Conservation (phyloP, 306 rosid genomes). For the Lathyrus sativus region DNA sequence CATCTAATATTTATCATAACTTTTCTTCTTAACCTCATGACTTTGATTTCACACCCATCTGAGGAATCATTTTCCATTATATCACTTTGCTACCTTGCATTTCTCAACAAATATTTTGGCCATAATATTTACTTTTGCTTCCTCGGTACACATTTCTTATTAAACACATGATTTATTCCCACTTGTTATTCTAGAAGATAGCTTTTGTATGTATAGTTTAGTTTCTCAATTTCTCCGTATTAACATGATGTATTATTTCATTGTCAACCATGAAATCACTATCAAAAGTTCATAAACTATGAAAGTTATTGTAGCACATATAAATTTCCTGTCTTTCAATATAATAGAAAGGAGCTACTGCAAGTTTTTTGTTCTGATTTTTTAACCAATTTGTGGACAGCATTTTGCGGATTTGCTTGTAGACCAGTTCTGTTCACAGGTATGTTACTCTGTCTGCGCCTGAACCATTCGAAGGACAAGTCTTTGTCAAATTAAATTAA, state of each 20-base stretch:
- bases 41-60: conserved; percentile 21
- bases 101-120: not conserved
- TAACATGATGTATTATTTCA: conserved; percentile 23
- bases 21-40: conserved; percentile 20
- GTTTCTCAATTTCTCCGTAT: conserved; percentile 18
- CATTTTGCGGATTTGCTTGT: conserved; percentile 86
- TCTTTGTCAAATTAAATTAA: not conserved
- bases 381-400: conserved; percentile 57
- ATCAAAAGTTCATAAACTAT: conserved; percentile 22
- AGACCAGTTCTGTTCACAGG: conserved; percentile 67
- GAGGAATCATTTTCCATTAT: conserved; percentile 15
- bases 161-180: not conserved
- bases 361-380: conserved; percentile 44
- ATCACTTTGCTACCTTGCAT: conserved; percentile 19
- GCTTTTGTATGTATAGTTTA: conserved; percentile 11
- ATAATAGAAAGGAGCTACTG: conserved; percentile 29
- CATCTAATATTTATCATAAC: conserved; percentile 9
- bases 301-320: conserved; percentile 1
- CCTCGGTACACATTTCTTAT: not conserved
- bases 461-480: conserved; percentile 14
- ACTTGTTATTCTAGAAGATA: not conserved
- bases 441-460: conserved; percentile 44
- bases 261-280: conserved; percentile 14
- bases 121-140: conserved; percentile 16
- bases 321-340: conserved; percentile 19